phyloP scores from a whole-genome alignment of 2,329 filamentous ascomycete genomes.

The Huntiella decipiens region DNA sequence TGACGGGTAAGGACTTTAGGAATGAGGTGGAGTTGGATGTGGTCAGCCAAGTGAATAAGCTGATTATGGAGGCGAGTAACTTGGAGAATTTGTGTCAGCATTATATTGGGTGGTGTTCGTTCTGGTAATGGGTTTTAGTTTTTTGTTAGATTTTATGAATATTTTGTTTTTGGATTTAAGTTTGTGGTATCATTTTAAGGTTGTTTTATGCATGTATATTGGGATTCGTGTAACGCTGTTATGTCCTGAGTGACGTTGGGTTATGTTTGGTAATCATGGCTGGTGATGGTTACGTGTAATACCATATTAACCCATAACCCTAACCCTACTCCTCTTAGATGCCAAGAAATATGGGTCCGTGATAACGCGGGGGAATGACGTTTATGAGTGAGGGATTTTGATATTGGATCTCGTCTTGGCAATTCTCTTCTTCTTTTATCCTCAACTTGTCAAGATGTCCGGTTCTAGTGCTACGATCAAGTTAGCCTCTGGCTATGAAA shows the following conservation, averaged over 20 bases:
- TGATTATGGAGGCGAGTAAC: slow-evolving; percentile 89
- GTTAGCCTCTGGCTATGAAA: slow-evolving; percentile 45
- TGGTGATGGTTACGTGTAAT: no score
- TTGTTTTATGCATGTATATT: not conserved
- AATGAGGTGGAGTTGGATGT: slow-evolving; percentile 67
- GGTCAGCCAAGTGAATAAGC: slow-evolving; percentile 76
- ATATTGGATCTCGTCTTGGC: no score
- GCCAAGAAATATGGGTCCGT: no score
- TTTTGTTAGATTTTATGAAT: not conserved
- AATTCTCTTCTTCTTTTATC: not conserved
- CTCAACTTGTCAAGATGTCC: slow-evolving; percentile 8
- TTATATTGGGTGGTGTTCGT: slow-evolving; percentile 98
- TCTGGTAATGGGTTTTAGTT: slow-evolving; percentile 47
- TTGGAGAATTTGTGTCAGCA: slow-evolving; percentile 96
- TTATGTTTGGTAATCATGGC: no score
- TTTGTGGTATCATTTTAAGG: not conserved
- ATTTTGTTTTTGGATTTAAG: slow-evolving; percentile 2
- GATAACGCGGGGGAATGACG: no score
- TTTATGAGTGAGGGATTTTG: no score
- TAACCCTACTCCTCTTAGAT: no score
- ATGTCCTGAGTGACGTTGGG: no score
- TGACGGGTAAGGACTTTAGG: slow-evolving; percentile 87
- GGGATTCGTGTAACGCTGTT: no score
- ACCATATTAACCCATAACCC: no score
- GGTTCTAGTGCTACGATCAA: slow-evolving; percentile 24